These are phyloP conservation scores for Monosporascus ibericus DNA, from an alignment of 2,329 filamentous ascomycete genomes.

Conservation along the genomic window DNA sequence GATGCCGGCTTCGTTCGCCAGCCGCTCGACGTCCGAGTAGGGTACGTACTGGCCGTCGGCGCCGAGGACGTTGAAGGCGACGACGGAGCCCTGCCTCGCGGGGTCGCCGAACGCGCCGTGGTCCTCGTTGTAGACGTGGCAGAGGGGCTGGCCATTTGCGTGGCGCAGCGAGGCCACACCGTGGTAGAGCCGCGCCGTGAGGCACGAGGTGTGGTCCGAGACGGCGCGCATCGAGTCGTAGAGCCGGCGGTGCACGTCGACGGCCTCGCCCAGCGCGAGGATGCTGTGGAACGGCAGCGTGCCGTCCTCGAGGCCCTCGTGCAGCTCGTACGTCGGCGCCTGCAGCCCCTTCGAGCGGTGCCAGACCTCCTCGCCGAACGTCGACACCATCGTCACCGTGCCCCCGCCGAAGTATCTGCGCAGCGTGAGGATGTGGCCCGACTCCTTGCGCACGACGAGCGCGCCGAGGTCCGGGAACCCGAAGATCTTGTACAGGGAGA, in stretches of 20 bases:
- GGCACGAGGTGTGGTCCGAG: constrained; percentile 49
- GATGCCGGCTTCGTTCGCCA: constrained; percentile 48
- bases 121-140: constrained; percentile 49
- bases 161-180: constrained; percentile 44
- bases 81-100: constrained; percentile 50
- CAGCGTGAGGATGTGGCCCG: constrained; percentile 47
- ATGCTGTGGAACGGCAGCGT: constrained; percentile 62
- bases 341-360: constrained; percentile 45
- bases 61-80: constrained; percentile 58
- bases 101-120: constrained; percentile 43
- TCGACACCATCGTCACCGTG: constrained; percentile 55
- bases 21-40: constrained; percentile 52
- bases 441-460: constrained; percentile 49
- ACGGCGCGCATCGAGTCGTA: constrained; percentile 54
- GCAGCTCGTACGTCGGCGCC: constrained; percentile 36
- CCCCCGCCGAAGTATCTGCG: constrained; percentile 63
- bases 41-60: constrained; percentile 46
- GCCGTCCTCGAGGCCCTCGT: constrained; percentile 61
- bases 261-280: constrained; percentile 53
- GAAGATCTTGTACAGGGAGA: constrained; percentile 63
- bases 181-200: constrained; percentile 44
- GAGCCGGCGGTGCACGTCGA: constrained; percentile 48
- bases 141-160: constrained; percentile 44
- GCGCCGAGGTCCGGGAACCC: constrained; percentile 61
- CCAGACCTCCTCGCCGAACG: constrained; percentile 41